These are phyloP conservation scores for Proteromonas lacertae DNA, from an alignment of 352 stramenopile genomes.

Conservation along the genomic window DNA sequence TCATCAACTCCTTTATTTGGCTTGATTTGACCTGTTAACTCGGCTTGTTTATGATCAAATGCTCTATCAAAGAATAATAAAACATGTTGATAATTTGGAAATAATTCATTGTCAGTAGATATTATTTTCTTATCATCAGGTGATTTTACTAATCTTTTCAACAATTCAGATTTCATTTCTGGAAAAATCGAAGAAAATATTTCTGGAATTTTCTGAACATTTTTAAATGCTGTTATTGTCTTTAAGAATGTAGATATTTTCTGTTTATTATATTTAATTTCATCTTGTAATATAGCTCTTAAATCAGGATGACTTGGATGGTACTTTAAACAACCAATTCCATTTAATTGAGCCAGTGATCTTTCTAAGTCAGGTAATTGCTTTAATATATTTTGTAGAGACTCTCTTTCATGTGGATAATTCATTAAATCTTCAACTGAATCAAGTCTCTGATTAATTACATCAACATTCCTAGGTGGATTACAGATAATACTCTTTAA, in stretches of 20 bases:
- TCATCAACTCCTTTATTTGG: constrained; percentile 59
- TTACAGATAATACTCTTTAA: constrained; percentile 82
- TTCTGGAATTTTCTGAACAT: constrained; percentile 30
- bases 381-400: constrained; percentile 29
- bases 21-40: constrained; percentile 50
- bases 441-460: constrained; percentile 75
- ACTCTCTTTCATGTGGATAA: constrained; percentile 27
- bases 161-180: neutral
- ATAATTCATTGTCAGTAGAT: constrained; percentile 1
- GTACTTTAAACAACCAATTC: constrained; percentile 43
- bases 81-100: constrained; percentile 40
- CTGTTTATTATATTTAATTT: constrained; percentile 66
- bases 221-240: constrained; percentile 46
- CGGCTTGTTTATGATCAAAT: constrained; percentile 67
- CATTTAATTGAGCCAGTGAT: constrained; percentile 69
- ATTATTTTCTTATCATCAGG: constrained; percentile 6
- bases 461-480: constrained; percentile 25
- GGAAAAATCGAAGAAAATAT: constrained; percentile 21
- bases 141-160: constrained; percentile 5
- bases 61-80: constrained; percentile 75
- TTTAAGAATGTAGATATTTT: constrained; percentile 73
- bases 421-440: constrained; percentile 65
- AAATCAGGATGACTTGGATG: constrained; percentile 45
- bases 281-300: constrained; percentile 87
- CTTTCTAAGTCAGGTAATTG: constrained; percentile 77